These are phyloP conservation scores for Cochlearia excelsa DNA, from an alignment of 345 rosid genomes.

Conservation along the genomic window DNA sequence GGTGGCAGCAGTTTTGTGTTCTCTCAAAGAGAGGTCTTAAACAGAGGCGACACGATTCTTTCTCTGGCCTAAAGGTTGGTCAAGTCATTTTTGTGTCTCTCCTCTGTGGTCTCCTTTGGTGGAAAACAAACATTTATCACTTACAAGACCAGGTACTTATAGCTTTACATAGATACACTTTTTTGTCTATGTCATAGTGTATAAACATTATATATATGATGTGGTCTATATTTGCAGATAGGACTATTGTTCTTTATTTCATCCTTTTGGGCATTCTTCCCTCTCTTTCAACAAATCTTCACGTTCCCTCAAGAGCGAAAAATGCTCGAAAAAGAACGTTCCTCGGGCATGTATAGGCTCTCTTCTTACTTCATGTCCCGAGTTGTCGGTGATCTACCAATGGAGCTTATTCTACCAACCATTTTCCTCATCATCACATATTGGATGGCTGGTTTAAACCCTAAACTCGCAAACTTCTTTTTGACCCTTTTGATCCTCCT, in stretches of 20 bases:
- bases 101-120: constrained; percentile 83
- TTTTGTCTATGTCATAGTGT: neutral
- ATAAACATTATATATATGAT: neutral
- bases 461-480: constrained; percentile 38
- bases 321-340: constrained; percentile 83
- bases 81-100: constrained; percentile 72
- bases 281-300: constrained; percentile 71
- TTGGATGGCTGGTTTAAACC: constrained; percentile 69
- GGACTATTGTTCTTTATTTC: constrained; percentile 68
- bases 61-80: constrained; percentile 58
- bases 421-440: constrained; percentile 55
- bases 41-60: constrained; percentile 85
- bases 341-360: constrained; percentile 78
- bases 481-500: constrained; percentile 48
- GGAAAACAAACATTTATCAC: constrained; percentile 50
- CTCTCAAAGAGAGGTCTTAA: constrained; percentile 64
- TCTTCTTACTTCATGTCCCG: constrained; percentile 81
- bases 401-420: constrained; percentile 68
- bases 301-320: constrained; percentile 74
- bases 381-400: constrained; percentile 57
- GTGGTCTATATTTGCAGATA: constrained; percentile 44
- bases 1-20: constrained; percentile 84
- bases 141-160: constrained; percentile 64
- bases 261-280: constrained; percentile 67
- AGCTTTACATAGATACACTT: neutral